Base-by-base conservation (phyloP, 331 rosid genomes). In the Dryas integrifolia region DNA sequence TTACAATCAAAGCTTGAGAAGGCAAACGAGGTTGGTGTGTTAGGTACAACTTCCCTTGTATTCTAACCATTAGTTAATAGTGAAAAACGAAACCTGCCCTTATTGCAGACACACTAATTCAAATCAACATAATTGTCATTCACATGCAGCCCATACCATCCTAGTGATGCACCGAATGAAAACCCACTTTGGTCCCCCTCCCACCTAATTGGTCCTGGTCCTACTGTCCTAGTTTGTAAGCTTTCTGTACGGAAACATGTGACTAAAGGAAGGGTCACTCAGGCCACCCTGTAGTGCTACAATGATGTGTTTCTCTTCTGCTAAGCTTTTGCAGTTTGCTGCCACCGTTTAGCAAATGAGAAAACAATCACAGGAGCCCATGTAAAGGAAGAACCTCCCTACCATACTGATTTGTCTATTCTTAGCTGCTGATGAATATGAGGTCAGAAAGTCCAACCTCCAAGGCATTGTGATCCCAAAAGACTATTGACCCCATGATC, bases 11-110 rank as follows among this genome's bases (percentile, higher is more conserved):
- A 49, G 14, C 14, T 12, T 49, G 53, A 49, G 53, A 49, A 49
- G 53, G 53, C 9, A 12, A 64, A 44, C 14, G 52, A 5, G 51
- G 69, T 64, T 26, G 45, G 55, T 52, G 24, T 5, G 66, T 44
- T 57, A 71, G 75, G 67, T 58, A 45, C 57, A 71, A 7, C 67
- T 7, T 14, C 75, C 75, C 46, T 58, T 26, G 56, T 65, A 65
- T 18, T 44, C 55, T 21, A 61, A 7, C 55, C 35, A 70, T 5
- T 71, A 45, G 65, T 43, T 50, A 50, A 50, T 35, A 16, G 18
- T 38, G 15, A 69, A 52, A 26, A 30, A 13, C 57, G n/a, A 24
- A 44, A 26, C 43, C 64, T 3, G 9, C 67, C 24, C 67, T 40
- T 1, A n/a, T 18, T 26, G 11, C 56, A 49, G 13, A 21, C 43